These are phyloP conservation scores for Saturnispora besseyi DNA, from an alignment of 805 yeast species.

Conservation along the genomic window DNA sequence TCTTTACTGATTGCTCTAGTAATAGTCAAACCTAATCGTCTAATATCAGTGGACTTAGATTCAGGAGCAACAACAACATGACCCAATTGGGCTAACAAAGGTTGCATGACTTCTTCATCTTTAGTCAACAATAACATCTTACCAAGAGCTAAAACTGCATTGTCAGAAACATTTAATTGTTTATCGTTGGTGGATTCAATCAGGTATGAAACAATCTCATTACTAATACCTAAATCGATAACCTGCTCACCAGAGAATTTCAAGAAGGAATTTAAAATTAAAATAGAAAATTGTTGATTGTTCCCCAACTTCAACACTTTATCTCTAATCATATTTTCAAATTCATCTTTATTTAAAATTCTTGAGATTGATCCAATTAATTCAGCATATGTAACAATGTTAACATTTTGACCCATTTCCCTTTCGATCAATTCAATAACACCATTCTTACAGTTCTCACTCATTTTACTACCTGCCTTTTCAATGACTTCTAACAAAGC, in stretches of 20 bases:
- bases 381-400: constrained; percentile 69
- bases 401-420: constrained; percentile 43
- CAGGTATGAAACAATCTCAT: constrained; percentile 43
- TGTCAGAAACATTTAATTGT: constrained; percentile 54
- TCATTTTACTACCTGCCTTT: constrained; percentile 71
- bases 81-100: constrained; percentile 42
- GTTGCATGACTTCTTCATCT: constrained; percentile 25
- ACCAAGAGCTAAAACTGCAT: constrained; percentile 73
- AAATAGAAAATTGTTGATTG: constrained; percentile 52
- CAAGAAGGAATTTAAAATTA: constrained; percentile 72
- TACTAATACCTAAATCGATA: constrained; percentile 41
- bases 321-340: constrained; percentile 44
- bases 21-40: constrained; percentile 71
- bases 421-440: constrained; percentile 69
- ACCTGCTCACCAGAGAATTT: constrained; percentile 65
- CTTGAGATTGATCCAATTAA: constrained; percentile 70
- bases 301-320: constrained; percentile 46
- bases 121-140: constrained; percentile 55
- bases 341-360: constrained; percentile 57
- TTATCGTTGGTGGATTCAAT: constrained; percentile 34
- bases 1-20: constrained; percentile 41
- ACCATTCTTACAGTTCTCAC: constrained; percentile 58
- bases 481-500: constrained; percentile 77
- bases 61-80: constrained; percentile 40
- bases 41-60: constrained; percentile 61